Conservation (phyloP, 169 alveolate genomes). For the Amoebophrya sp. region DNA sequence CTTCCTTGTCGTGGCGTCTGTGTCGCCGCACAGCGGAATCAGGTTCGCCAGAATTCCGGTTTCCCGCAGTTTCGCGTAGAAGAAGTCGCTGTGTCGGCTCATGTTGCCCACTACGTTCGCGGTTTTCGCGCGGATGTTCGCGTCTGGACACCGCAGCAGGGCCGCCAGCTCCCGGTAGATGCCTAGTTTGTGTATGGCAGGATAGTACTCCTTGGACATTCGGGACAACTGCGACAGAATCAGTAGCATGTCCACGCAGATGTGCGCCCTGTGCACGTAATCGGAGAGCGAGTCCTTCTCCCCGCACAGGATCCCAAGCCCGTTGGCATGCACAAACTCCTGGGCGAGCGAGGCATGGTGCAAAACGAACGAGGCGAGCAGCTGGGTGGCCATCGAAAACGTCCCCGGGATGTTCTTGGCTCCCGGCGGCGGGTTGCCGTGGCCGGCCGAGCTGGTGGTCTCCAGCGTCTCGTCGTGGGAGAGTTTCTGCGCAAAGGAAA, state of each 20-base stretch:
- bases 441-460: too few relatives aligned
- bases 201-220: conserved; percentile 56
- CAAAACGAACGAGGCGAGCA: neutral
- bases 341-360: conserved; percentile 17
- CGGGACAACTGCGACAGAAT: conserved; percentile 53
- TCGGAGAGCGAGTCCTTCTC: neutral
- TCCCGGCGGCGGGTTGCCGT: too few relatives aligned
- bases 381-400: neutral
- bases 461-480: too few relatives aligned
- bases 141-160: conserved; percentile 47
- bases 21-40: conserved; percentile 46
- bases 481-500: too few relatives aligned
- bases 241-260: conserved; percentile 26
- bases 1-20: conserved; percentile 67
- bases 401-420: too few relatives aligned
- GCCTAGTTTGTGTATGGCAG: conserved; percentile 48
- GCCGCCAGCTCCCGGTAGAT: conserved; percentile 47
- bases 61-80: conserved; percentile 34
- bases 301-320: neutral
- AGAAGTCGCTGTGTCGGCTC: conserved; percentile 66
- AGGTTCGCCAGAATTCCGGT: neutral
- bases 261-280: neutral
- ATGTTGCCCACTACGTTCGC: conserved; percentile 71
- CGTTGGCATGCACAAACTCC: conserved; percentile 6
- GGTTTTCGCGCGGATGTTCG: conserved; percentile 61